Conservation (phyloP, 441 rosid genomes). For the Pelargonium citronellum region DNA sequence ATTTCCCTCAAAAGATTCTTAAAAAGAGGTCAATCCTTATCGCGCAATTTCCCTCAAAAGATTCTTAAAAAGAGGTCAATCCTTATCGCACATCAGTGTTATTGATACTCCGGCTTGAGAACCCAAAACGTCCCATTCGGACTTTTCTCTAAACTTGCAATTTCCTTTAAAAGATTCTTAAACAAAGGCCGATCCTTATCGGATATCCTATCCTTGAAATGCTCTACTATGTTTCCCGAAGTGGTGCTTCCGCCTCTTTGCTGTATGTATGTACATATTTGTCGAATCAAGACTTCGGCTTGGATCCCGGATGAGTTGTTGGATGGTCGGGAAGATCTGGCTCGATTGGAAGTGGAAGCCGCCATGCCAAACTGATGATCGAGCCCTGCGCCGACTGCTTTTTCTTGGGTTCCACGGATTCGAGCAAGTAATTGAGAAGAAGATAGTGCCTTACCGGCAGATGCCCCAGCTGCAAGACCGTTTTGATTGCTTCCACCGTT, state of each 20-base stretch:
- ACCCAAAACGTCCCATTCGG: constrained; percentile 59
- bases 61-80: constrained; percentile 62
- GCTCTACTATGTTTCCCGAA: constrained; percentile 67
- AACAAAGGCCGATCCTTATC: constrained; percentile 54
- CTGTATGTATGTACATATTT: constrained; percentile 77
- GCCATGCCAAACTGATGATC: constrained; percentile 35
- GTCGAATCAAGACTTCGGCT: constrained; percentile 74
- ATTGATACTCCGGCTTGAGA: constrained; percentile 64
- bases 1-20: constrained; percentile 78
- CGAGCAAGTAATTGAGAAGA: constrained; percentile 71
- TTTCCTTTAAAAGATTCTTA: constrained; percentile 74
- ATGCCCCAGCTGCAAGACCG: constrained; percentile 59
- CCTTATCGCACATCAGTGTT: constrained; percentile 36
- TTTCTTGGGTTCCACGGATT: constrained; percentile 70
- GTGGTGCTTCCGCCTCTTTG: constrained; percentile 63
- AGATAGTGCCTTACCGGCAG: constrained; percentile 79
- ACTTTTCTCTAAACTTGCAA: constrained; percentile 53
- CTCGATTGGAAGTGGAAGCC: constrained; percentile 34
- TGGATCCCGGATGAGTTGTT: constrained; percentile 34
- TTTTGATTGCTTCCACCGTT: constrained; percentile 32
- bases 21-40: constrained; percentile 54
- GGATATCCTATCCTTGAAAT: constrained; percentile 63
- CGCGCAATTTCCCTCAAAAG: constrained; percentile 79
- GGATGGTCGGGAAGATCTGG: constrained; percentile 34
- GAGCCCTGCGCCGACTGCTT: constrained; percentile 58